phyloP scores from a whole-genome alignment of 1,139 yeast species.

The Zygosaccharomyces pseudobailii region DNA sequence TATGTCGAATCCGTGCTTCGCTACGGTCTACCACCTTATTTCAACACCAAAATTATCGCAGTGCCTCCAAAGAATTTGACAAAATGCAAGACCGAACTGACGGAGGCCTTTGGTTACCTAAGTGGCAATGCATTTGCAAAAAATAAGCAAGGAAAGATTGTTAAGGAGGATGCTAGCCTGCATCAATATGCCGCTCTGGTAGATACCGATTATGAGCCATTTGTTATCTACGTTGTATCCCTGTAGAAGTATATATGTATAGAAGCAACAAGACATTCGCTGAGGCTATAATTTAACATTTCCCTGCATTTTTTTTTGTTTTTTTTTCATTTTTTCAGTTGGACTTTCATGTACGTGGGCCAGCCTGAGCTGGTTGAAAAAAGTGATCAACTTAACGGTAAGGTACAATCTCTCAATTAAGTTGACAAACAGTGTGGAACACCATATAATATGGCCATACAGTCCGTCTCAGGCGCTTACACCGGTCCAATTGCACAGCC shows the following conservation, averaged over 20 bases:
- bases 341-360: not conserved
- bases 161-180: constrained; percentile 53
- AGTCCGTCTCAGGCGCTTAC: not conserved
- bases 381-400: not conserved
- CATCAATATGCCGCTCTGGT: constrained; percentile 87
- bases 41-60: constrained; percentile 50
- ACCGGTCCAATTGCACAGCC: not conserved
- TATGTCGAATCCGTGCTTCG: constrained; percentile 74
- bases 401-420: no score
- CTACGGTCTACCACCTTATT: constrained; percentile 94
- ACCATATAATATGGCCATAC: not conserved
- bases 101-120: constrained; percentile 74
- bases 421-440: not conserved
- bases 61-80: constrained; percentile 41
- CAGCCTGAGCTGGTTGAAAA: not conserved
- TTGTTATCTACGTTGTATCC: constrained; percentile 65
- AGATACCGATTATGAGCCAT: constrained; percentile 93
- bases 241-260: constrained; percentile 5
- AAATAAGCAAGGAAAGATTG: constrained; percentile 61
- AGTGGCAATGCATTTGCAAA: constrained; percentile 80
- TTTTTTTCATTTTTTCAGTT: not conserved
- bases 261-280: not conserved
- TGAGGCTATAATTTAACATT: not conserved
- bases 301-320: not conserved
- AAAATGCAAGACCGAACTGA: constrained; percentile 62